These are phyloP conservation scores for Xylariaceae sp. DNA, from an alignment of 2,329 filamentous ascomycete species.

Conservation along the genomic window DNA sequence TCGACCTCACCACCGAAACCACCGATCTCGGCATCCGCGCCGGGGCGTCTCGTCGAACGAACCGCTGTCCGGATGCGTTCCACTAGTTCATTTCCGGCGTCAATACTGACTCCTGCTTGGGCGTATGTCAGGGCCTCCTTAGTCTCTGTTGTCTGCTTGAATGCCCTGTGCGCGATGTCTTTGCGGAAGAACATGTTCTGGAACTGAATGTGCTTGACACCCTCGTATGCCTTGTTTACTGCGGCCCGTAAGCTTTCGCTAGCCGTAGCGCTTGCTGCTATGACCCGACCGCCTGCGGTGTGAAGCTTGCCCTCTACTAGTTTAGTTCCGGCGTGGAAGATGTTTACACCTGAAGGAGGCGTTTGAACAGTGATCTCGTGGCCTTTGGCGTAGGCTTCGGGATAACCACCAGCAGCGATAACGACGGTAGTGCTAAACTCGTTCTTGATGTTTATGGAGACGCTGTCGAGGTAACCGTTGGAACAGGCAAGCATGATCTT, in stretches of 20 bases:
- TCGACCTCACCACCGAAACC: slow-evolving; percentile 90
- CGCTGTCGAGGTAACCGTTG: slow-evolving; percentile 64
- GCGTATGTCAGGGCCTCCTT: slow-evolving; percentile 75
- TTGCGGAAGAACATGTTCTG: slow-evolving; percentile 86
- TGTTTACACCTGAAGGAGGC: slow-evolving; percentile 51
- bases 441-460: slow-evolving; percentile 61
- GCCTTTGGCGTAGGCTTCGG: slow-evolving; percentile 78
- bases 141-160: slow-evolving; percentile 41
- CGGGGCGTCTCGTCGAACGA: slow-evolving; percentile 75
- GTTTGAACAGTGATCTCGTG: slow-evolving; percentile 49
- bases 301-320: slow-evolving; percentile 59
- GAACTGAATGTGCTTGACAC: slow-evolving; percentile 74
- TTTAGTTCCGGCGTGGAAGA: slow-evolving; percentile 91
- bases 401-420: slow-evolving; percentile 89
- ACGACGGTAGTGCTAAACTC: slow-evolving; percentile 86
- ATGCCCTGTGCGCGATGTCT: slow-evolving; percentile 81
- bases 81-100: slow-evolving; percentile 88
- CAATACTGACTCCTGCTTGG: slow-evolving; percentile 87
- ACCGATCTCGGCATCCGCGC: slow-evolving; percentile 88
- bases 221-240: slow-evolving; percentile 81
- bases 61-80: slow-evolving; percentile 87
- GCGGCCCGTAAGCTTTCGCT: slow-evolving; percentile 69
- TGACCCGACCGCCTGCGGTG: slow-evolving; percentile 84
- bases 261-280: slow-evolving; percentile 80
- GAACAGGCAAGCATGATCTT: slow-evolving; percentile 84